phyloP scores from a whole-genome alignment of 1,284 basidiomycete genomes.

The Marasmius tenuissimus region DNA sequence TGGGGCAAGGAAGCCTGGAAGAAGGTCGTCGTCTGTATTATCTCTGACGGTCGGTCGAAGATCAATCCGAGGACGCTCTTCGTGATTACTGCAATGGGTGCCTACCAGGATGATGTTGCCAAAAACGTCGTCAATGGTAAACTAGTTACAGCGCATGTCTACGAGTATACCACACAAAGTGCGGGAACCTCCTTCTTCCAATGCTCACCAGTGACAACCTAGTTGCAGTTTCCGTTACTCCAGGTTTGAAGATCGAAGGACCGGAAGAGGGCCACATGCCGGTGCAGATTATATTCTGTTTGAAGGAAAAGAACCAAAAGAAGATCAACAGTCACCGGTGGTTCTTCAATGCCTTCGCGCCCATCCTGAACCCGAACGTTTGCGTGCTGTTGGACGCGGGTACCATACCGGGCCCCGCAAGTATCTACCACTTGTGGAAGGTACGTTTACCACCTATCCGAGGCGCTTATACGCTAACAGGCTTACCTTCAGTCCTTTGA shows the following conservation, averaged over 20 bases:
- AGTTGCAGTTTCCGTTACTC: conserved; percentile 74
- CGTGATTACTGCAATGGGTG: conserved; percentile 86
- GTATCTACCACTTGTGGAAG: conserved; percentile 97
- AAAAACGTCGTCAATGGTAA: conserved; percentile 89
- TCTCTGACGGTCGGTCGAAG: conserved; percentile 81
- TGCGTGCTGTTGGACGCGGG: conserved; percentile 95
- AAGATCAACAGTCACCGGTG: conserved; percentile 67
- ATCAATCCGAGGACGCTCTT: conserved; percentile 85
- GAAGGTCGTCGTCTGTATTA: conserved; percentile 69
- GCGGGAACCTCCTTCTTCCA: conserved; percentile 25
- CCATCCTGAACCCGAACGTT: conserved; percentile 82
- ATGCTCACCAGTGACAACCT: conserved; percentile 3
- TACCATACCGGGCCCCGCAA: conserved; percentile 86
- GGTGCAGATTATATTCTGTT: conserved; percentile 91
- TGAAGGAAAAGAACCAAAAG: conserved; percentile 92
- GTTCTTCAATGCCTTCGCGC: conserved; percentile 89
- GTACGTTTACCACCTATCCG: neutral
- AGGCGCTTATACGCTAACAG: neutral
- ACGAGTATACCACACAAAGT: conserved; percentile 93
- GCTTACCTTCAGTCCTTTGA: conserved; percentile 65
- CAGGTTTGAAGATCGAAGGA: conserved; percentile 80
- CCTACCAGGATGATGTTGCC: conserved; percentile 85
- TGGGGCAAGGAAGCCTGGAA: conserved; percentile 99
- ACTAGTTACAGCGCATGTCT: conserved; percentile 89
- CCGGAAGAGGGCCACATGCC: conserved; percentile 81